phyloP scores from a whole-genome alignment of 2,329 filamentous ascomycete species.

The Pezicula rhizophila region DNA sequence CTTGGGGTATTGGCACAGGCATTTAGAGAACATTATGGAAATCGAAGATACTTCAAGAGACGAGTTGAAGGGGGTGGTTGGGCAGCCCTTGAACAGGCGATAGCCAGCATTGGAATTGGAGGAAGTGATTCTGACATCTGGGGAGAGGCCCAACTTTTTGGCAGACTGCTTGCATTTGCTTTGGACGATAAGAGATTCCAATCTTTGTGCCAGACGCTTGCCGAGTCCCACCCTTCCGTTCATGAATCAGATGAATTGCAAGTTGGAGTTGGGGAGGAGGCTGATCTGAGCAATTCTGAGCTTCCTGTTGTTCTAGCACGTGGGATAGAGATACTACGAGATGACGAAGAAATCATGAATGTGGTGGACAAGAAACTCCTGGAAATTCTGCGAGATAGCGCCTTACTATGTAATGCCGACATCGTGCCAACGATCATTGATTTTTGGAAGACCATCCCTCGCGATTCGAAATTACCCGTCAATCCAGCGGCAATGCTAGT shows the following conservation, averaged over 20 bases:
- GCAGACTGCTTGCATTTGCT: constrained; percentile 73
- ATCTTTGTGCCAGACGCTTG: constrained; percentile 53
- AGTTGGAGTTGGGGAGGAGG: background rate
- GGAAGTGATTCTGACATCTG: constrained; percentile 61
- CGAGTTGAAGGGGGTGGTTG: constrained; percentile 73
- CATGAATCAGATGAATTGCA: background rate
- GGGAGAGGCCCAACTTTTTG: constrained; percentile 70
- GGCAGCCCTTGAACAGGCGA: constrained; percentile 66
- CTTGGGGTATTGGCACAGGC: constrained; percentile 60
- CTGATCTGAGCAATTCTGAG: background rate
- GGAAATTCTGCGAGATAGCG: constrained; percentile 44
- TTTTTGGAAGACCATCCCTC: constrained; percentile 58
- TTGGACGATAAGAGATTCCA: constrained; percentile 72
- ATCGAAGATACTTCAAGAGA: constrained; percentile 78
- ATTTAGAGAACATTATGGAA: constrained; percentile 75
- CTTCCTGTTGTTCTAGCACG: too few relatives aligned
- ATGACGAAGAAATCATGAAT: constrained; percentile 19
- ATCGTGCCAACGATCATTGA: constrained; percentile 56
- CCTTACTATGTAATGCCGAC: constrained; percentile 53
- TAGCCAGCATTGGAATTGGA: constrained; percentile 61
- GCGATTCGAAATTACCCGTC: constrained; percentile 35
- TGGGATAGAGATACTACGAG: background rate
- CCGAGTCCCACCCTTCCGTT: constrained; percentile 27
- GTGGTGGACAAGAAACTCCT: constrained; percentile 34
- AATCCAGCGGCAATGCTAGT: constrained; percentile 57